A percentile compares a stretch with the other conserved stretches of the same genome.
Conservation (phyloP, 441 rosid species). For the Manihot esculenta region DNA sequence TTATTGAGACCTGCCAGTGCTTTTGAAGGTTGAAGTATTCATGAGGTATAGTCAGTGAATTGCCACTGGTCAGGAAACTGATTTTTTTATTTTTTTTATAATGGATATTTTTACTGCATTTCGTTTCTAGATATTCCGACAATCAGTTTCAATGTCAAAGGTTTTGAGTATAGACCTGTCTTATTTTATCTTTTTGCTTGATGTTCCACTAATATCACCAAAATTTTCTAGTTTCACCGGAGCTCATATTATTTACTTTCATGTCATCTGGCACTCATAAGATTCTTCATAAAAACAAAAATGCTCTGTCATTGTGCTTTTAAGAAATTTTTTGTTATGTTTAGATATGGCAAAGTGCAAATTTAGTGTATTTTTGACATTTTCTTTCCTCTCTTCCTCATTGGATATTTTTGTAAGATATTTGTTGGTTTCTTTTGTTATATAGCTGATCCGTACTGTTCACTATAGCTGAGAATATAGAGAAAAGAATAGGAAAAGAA, state of each 20-base stretch:
- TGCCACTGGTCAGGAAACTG: slow-evolving; percentile 21
- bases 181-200: not conserved
- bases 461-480: too few relatives aligned
- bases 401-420: not conserved
- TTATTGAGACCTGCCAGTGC: slow-evolving; percentile 28
- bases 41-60: slow-evolving; percentile 31
- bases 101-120: slow-evolving; percentile 7
- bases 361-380: not conserved
- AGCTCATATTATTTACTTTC: not conserved
- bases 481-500: too few relatives aligned
- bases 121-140: not conserved
- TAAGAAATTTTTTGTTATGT: not conserved
- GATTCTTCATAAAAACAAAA: not conserved
- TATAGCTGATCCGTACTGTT: too few relatives aligned
- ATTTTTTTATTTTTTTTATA: slow-evolving; percentile 16
- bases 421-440: not conserved
- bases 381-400: not conserved
- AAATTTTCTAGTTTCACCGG: not conserved
- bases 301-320: not conserved
- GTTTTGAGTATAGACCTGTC: slow-evolving; percentile 3
- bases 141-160: not conserved
- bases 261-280: not conserved
- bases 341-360: not conserved
- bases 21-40: slow-evolving; percentile 32
- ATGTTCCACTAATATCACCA: not conserved